Percentiles rank a stretch among this genome's conserved stretches.
Evolutionary conservation across 1,284 basidiomycete genomes (phyloP).

Genomic region (Laetiporus sulphureus): DNA sequence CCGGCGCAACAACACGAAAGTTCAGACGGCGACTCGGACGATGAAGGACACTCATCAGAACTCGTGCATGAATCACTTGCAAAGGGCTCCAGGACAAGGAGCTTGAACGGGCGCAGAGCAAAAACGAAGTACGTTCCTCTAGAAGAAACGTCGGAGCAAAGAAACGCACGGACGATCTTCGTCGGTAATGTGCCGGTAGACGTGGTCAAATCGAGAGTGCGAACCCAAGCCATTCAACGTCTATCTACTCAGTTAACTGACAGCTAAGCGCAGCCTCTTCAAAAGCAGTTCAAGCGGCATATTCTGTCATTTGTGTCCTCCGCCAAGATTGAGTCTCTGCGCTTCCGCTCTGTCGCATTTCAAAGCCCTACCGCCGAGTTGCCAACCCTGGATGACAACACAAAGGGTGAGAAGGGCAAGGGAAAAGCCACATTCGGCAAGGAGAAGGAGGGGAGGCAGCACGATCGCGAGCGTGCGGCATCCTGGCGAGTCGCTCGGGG

Average conservation of each 20-base stretch:
- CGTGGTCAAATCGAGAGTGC: slow-evolving; percentile 72
- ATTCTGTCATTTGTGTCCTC: slow-evolving; percentile 62
- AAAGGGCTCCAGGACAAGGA: slow-evolving; percentile 12
- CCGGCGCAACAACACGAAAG: slow-evolving; percentile 2
- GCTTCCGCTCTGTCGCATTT: slow-evolving; percentile 88
- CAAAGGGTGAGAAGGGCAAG: slow-evolving; percentile 21
- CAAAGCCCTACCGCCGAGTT: slow-evolving; percentile 68
- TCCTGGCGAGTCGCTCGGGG: slow-evolving; percentile 56
- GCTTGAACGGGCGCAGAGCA: slow-evolving; percentile 11
- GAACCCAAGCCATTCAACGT: not conserved
- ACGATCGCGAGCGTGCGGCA: slow-evolving; percentile 54
- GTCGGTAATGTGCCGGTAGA: slow-evolving; percentile 87
- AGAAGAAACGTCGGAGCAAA: slow-evolving; percentile 63
- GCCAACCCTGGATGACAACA: slow-evolving; percentile 35
- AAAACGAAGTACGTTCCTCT: slow-evolving; percentile 44
- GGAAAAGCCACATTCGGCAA: not conserved
- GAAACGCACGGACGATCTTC: slow-evolving; percentile 84
- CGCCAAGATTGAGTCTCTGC: slow-evolving; percentile 82
- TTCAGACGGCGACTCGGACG: slow-evolving; percentile 23
- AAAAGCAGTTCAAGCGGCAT: slow-evolving; percentile 68
- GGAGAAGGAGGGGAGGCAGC: slow-evolving; percentile 33
- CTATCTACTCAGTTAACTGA: not conserved
- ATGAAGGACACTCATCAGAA: slow-evolving; percentile 31
- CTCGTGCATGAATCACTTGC: slow-evolving; percentile 41
- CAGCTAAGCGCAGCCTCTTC: slow-evolving; percentile 34